phyloP scores from a whole-genome alignment of 768 basidiomycete species.

The Russula olivacea region DNA sequence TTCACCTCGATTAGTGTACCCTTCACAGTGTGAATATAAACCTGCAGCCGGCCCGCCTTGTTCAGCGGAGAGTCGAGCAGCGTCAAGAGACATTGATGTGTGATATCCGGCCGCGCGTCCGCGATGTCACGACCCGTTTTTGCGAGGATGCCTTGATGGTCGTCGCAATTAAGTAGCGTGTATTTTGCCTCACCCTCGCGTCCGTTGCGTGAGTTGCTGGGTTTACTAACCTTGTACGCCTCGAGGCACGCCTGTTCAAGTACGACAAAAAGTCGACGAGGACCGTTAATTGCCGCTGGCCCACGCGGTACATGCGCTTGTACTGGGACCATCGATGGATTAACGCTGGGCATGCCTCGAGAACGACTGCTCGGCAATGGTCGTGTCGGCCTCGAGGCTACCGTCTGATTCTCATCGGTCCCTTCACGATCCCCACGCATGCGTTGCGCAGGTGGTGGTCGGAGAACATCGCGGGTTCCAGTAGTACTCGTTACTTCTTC shows the following conservation, averaged over 20 bases:
- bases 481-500: conserved; percentile 45
- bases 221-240: conserved; percentile 78
- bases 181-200: conserved; percentile 84
- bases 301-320: conserved; percentile 69
- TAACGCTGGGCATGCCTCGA: conserved; percentile 38
- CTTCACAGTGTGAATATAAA: conserved; percentile 96
- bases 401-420: conserved; percentile 48
- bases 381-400: conserved; percentile 33
- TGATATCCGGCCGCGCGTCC: conserved; percentile 98
- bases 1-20: conserved; percentile 98
- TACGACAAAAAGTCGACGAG: conserved; percentile 79
- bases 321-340: conserved; percentile 77
- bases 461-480: not conserved
- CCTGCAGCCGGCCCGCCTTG: conserved; percentile 93
- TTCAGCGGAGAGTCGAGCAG: conserved; percentile 96
- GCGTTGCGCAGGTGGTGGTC: not conserved
- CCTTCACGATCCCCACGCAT: conserved; percentile 1
- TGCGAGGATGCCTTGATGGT: conserved; percentile 96
- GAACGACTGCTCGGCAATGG: conserved; percentile 38
- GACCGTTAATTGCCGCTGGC: conserved; percentile 41
- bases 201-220: conserved; percentile 45
- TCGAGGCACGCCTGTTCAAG: conserved; percentile 94
- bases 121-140: conserved; percentile 98
- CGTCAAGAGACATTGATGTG: conserved; percentile 97
- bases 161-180: conserved; percentile 95